These are phyloP conservation scores for Starmera pachycereana DNA, from an alignment of 805 yeast genomes.

Conservation along the genomic window DNA sequence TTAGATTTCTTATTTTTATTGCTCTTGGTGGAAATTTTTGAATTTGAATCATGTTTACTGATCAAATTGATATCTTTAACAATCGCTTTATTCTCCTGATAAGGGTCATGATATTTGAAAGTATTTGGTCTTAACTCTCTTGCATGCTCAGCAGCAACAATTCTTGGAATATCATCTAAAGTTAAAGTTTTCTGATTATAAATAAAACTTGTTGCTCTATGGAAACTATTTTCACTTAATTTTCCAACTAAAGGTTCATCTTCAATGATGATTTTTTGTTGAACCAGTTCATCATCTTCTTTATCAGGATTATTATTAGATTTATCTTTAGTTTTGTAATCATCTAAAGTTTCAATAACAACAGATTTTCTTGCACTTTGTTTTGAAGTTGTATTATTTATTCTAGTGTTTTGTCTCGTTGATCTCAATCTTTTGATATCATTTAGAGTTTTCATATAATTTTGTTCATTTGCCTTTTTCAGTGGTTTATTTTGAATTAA, in stretches of 20 bases:
- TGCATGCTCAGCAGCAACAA: constrained; percentile 95
- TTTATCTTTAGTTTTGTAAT: constrained; percentile 3
- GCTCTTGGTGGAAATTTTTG: no score
- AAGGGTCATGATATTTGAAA: constrained; percentile 61
- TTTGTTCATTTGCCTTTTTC: constrained; percentile 27
- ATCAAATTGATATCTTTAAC: constrained; percentile 4
- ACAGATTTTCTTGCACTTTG: constrained; percentile 58
- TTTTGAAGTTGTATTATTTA: constrained; percentile 38
- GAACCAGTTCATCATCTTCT: constrained; percentile 11
- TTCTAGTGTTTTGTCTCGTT: constrained; percentile 53
- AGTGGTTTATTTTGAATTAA: constrained; percentile 4
- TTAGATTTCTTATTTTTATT: no score
- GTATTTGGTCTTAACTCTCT: constrained; percentile 90
- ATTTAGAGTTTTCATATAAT: constrained; percentile 59
- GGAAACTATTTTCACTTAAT: constrained; percentile 38
- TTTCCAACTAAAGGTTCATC: constrained; percentile 34
- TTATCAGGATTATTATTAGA: neutral
- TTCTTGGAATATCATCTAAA: constrained; percentile 91
- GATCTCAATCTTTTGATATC: constrained; percentile 73
- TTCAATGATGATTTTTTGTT: constrained; percentile 19
- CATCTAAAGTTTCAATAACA: constrained; percentile 34
- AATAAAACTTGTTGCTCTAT: constrained; percentile 60
- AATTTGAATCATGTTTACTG: no score
- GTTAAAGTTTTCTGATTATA: constrained; percentile 80
- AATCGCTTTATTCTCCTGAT: constrained; percentile 11